Evolutionary conservation across 768 basidiomycete genomes (phyloP), one percentile per base, ranked within the genome.

Genomic region (Hirschioporus abietinus): DNA sequence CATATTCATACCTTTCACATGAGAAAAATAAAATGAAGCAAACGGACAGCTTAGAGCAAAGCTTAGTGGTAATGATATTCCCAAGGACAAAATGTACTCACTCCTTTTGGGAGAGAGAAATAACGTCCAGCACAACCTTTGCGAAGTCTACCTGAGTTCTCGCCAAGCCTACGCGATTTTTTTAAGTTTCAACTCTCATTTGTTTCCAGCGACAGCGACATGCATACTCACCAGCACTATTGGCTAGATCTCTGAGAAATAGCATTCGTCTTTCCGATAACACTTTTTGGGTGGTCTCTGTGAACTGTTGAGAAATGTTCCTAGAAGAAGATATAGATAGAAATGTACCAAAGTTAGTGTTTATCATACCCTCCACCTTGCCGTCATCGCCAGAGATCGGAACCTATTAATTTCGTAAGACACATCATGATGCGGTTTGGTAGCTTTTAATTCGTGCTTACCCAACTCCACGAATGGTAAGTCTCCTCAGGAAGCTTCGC

Each of bases 401-500:
- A n/a, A 68, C 70, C 71, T 72, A 52, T 12, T 8, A 52, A 35
- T 3, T 24, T 18, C 15, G 5, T 1, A 34, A 5, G 35, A 27
- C 65, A 10, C 35, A 24, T n/a, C n/a, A n/a, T n/a, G n/a, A n/a
- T 64, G 27, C 24, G n/a, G 8, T 23, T 68, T 60, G 18, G 15
- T 59, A 9, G 35, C 42, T 20, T 60, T 15, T 30, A 1, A 15
- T 52, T n/a, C 35, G 23, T n/a, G 57, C 71, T 52, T 64, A 72
- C 72, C 70, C 72, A 72, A 63, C 66, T 68, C 71, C 71, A 72
- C 1, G 65, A 66, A 35, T 73, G 72, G 60, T 73, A 73, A 17
- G 64, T 63, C 66, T 73, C 72, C 60, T 73, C 69, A 2, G 70
- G 72, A n/a, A 71, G 66, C 25, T 66, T 63, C 58, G 60, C 64